A percentile compares a stretch with the other conserved stretches of the same genome.
Evolutionary conservation across 1,284 basidiomycete genomes (phyloP).

Genomic region (Takashimella tepidaria): DNA sequence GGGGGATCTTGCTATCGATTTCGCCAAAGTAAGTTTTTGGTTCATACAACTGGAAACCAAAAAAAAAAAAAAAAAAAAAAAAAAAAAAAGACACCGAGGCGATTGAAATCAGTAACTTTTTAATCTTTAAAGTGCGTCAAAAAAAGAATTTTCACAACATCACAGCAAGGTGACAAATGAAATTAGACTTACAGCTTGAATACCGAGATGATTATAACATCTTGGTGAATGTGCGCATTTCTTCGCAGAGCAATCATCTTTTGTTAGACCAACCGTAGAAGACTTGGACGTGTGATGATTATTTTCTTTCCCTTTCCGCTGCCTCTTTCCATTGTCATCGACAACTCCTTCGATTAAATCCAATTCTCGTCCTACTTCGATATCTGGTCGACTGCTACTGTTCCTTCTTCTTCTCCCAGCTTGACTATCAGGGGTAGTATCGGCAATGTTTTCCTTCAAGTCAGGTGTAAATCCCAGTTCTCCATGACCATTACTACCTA

Average conservation of each 20-base stretch:
- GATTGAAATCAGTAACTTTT: slow-evolving; percentile 45
- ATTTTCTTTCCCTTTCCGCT: not conserved
- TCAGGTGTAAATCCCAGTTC: too few relatives aligned
- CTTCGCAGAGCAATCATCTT: slow-evolving; percentile 56
- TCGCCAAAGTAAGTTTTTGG: slow-evolving; percentile 55
- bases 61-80: too few relatives aligned
- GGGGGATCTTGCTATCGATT: slow-evolving; percentile 56
- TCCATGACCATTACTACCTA: too few relatives aligned
- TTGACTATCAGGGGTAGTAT: too few relatives aligned
- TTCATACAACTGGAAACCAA: slow-evolving; percentile 42
- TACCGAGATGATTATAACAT: slow-evolving; percentile 79
- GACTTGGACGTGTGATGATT: not conserved
- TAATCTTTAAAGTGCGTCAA: slow-evolving; percentile 60
- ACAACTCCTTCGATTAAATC: too few relatives aligned
- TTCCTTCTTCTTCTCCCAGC: too few relatives aligned
- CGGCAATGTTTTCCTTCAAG: too few relatives aligned
- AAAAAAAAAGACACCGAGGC: too few relatives aligned
- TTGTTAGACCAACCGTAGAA: not conserved
- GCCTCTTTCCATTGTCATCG: too few relatives aligned
- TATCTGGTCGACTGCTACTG: too few relatives aligned
- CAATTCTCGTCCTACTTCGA: too few relatives aligned
- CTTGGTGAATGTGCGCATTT: slow-evolving; percentile 67
- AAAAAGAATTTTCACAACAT: not conserved
- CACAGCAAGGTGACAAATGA: not conserved
- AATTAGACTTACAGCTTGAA: slow-evolving; percentile 52